Percentiles rank a stretch among this genome's conserved stretches.
phyloP scores from a whole-genome alignment of 495 filamentous ascomycete genomes.

The Chaetomium tenue region DNA sequence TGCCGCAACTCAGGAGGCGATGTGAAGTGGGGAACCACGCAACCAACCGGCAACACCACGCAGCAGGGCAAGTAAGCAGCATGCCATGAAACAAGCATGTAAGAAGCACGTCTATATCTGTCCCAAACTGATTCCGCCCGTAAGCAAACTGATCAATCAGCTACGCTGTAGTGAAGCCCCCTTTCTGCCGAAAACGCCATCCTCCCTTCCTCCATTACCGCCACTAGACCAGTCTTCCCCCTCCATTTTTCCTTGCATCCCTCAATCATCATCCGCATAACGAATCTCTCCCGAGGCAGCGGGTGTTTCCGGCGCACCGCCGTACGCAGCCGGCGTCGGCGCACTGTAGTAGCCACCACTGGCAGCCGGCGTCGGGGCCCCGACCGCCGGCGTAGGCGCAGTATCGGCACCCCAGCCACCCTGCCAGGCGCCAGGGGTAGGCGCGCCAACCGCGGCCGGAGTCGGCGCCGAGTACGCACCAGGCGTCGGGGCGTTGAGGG shows the following conservation, averaged over 20 bases:
- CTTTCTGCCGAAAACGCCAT: conserved; percentile 13
- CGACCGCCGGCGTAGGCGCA: conserved; percentile 57
- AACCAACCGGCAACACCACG: too few relatives aligned
- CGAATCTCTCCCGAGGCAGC: conserved; percentile 61
- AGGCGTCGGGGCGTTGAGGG: conserved; percentile 75
- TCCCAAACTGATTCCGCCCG: background rate
- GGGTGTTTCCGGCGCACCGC: conserved; percentile 69
- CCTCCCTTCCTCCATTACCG: background rate
- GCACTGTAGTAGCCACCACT: conserved; percentile 61
- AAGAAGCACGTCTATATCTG: conserved; percentile 10
- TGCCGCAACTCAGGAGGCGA: too few relatives aligned
- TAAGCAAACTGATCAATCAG: background rate
- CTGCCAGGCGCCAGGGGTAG: conserved; percentile 67
- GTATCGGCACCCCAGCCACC: conserved; percentile 57
- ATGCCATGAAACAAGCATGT: background rate
- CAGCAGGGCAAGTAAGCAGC: background rate
- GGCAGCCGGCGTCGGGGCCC: conserved; percentile 73
- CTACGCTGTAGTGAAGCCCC: background rate
- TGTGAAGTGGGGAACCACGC: too few relatives aligned
- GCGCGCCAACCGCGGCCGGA: conserved; percentile 62
- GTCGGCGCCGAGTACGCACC: conserved; percentile 69
- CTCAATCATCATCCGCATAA: conserved; percentile 52
- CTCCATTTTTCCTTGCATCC: background rate
- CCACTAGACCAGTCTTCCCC: background rate
- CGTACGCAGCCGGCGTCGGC: conserved; percentile 75